phyloP scores from a whole-genome alignment of 2,329 filamentous ascomycete genomes.

The Acrocalymma vagum region DNA sequence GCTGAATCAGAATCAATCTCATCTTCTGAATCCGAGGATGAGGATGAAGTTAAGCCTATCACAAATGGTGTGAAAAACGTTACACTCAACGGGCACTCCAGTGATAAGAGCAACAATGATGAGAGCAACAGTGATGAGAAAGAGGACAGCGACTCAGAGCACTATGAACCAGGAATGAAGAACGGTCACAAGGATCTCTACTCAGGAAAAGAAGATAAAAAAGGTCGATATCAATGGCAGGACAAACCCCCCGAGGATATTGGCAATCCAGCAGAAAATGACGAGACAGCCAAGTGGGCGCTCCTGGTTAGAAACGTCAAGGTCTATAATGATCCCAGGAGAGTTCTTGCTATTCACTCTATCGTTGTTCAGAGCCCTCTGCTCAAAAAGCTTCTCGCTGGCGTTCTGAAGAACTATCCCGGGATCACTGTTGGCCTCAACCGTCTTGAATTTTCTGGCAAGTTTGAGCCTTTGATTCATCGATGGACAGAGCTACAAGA shows the following conservation, averaged over 20 bases:
- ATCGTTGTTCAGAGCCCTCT: slow-evolving; percentile 72
- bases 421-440: slow-evolving; percentile 69
- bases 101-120: slow-evolving; percentile 7
- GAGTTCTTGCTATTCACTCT: slow-evolving; percentile 68
- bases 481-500: slow-evolving; percentile 62
- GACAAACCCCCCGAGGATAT: slow-evolving; percentile 44
- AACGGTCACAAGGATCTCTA: slow-evolving; percentile 58
- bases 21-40: slow-evolving; percentile 9
- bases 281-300: slow-evolving; percentile 68
- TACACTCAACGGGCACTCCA: slow-evolving; percentile 17
- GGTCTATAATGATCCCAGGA: slow-evolving; percentile 60
- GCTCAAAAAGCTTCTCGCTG: slow-evolving; percentile 65
- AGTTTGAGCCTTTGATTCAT: slow-evolving; percentile 72
- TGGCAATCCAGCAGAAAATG: slow-evolving; percentile 61
- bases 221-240: slow-evolving; percentile 44
- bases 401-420: slow-evolving; percentile 66
- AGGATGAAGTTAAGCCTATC: background rate
- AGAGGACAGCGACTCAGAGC: slow-evolving; percentile 19
- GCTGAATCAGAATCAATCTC: slow-evolving; percentile 7
- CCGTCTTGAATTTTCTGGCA: slow-evolving; percentile 68
- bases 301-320: slow-evolving; percentile 52
- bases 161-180: slow-evolving; percentile 46
- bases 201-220: slow-evolving; percentile 53
- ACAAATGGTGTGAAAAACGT: slow-evolving; percentile 21
- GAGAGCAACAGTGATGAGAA: background rate